A percentile compares a stretch with the other conserved stretches of the same genome.
These are phyloP conservation scores for Loxodes magnus DNA, from an alignment of 73 alveolate species.

Conservation along the genomic window DNA sequence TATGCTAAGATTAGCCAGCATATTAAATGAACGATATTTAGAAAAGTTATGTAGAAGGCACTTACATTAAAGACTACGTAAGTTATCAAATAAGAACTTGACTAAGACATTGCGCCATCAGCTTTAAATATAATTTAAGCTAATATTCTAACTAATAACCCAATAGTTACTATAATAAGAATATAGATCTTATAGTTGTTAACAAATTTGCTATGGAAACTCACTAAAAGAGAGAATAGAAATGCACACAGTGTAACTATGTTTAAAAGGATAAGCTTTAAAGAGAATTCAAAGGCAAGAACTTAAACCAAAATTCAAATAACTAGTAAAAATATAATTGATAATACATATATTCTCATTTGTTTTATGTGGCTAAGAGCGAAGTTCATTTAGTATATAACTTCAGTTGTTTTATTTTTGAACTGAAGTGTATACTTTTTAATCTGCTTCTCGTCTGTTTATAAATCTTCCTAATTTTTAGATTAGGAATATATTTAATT, in stretches of 20 bases:
- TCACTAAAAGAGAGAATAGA: neutral
- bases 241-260: neutral
- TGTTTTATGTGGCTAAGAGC: neutral
- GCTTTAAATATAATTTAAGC: constrained; percentile 2
- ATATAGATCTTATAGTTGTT: neutral
- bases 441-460: neutral
- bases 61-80: constrained; percentile 6
- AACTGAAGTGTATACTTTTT: neutral
- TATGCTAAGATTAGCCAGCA: no score
- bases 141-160: neutral
- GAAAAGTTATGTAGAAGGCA: neutral
- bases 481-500: neutral
- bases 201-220: neutral
- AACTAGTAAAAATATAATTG: neutral
- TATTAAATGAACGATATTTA: neutral
- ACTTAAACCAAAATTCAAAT: neutral
- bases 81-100: neutral
- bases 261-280: neutral
- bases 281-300: neutral
- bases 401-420: neutral
- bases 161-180: neutral
- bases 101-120: constrained; percentile 9
- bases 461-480: no score
- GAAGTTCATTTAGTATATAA: neutral
- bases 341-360: neutral